Conservation (phyloP, 768 basidiomycete species). For the Lentinula boryana region DNA sequence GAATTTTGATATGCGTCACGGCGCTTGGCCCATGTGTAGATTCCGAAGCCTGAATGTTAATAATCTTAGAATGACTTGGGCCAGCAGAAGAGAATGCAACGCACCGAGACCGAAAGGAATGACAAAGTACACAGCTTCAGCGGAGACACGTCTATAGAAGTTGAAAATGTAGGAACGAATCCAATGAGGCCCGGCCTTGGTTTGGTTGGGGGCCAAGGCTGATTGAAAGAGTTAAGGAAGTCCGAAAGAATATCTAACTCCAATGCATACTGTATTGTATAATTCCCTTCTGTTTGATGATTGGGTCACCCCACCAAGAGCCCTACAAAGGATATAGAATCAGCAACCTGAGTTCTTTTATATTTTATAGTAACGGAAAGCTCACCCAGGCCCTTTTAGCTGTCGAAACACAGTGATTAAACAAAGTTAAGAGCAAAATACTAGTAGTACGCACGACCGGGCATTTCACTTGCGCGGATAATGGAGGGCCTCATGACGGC, state of each 20-base stretch:
- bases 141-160: slow-evolving; percentile 71
- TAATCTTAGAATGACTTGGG: neutral
- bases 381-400: slow-evolving; percentile 77
- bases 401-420: slow-evolving; percentile 20
- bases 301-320: slow-evolving; percentile 86
- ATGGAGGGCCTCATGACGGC: slow-evolving; percentile 58
- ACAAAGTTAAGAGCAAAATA: slow-evolving; percentile 1
- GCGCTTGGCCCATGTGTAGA: slow-evolving; percentile 75
- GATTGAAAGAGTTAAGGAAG: neutral
- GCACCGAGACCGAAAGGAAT: slow-evolving; percentile 73
- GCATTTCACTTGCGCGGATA: slow-evolving; percentile 68
- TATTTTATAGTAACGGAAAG: slow-evolving; percentile 11
- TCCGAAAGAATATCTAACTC: neutral
- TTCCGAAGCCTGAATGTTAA: slow-evolving; percentile 47
- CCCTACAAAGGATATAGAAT: slow-evolving; percentile 38
- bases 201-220: slow-evolving; percentile 84
- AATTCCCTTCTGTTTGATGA: slow-evolving; percentile 71
- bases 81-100: slow-evolving; percentile 23
- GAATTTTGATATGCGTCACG: slow-evolving; percentile 64
- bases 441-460: slow-evolving; percentile 57
- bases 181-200: slow-evolving; percentile 66
- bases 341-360: neutral
- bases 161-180: slow-evolving; percentile 79
- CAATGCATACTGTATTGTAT: slow-evolving; percentile 69
- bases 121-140: slow-evolving; percentile 72